A percentile compares a stretch with the other conserved stretches of the same genome.
phyloP scores from a whole-genome alignment of 108 stramenopile species.

The Schizochytrium sp. region DNA sequence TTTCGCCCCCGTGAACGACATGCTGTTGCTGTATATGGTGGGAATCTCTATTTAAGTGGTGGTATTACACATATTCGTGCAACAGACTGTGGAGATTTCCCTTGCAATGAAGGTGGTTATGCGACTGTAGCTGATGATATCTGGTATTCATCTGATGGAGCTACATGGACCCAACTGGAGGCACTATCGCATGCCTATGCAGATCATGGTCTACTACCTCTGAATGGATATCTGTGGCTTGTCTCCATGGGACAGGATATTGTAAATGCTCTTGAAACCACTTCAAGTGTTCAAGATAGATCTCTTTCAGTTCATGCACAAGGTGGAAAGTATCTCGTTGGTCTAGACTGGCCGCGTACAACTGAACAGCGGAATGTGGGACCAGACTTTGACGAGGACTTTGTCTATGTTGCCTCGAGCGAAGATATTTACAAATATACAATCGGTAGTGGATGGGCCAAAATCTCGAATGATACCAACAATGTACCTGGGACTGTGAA shows the following conservation, averaged over 20 bases:
- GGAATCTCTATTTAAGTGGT: conserved; percentile 67
- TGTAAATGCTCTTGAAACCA: background rate
- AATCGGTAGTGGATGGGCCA: background rate
- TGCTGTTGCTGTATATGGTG: conserved; percentile 64
- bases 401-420: background rate
- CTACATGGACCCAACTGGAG: conserved; percentile 64
- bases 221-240: conserved; percentile 36
- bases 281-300: conserved; percentile 53
- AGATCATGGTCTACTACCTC: conserved; percentile 59
- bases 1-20: conserved; percentile 71
- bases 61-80: conserved; percentile 68
- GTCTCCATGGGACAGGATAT: conserved; percentile 56
- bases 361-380: conserved; percentile 26
- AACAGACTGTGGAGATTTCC: conserved; percentile 68
- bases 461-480: conserved; percentile 31
- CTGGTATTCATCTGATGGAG: conserved; percentile 69
- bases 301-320: conserved; percentile 54
- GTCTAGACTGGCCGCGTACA: conserved; percentile 57
- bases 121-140: conserved; percentile 67
- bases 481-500: conserved; percentile 24
- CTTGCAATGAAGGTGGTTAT: conserved; percentile 72
- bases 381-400: conserved; percentile 39
- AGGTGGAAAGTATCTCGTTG: conserved; percentile 63
- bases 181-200: conserved; percentile 58
- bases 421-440: conserved; percentile 37